Conservation (phyloP, 805 yeast species). For the Metschnikowia henanensis region DNA sequence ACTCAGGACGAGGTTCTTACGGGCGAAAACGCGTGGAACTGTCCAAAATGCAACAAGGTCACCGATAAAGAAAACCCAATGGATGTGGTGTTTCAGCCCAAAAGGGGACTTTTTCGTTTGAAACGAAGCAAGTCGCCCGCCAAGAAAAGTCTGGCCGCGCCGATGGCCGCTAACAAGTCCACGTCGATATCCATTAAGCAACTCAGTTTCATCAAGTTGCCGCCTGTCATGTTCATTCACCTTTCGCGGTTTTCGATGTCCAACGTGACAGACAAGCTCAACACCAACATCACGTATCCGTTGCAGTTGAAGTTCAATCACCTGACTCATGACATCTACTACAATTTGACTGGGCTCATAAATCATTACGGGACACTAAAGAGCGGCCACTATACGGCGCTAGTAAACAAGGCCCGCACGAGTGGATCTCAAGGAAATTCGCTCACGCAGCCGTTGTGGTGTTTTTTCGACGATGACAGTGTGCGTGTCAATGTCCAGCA, state of each 20-base stretch:
- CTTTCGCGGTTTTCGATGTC: constrained; percentile 45
- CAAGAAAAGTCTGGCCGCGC: constrained; percentile 18
- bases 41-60: constrained; percentile 62
- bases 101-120: constrained; percentile 36
- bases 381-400: constrained; percentile 76
- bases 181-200: constrained; percentile 21
- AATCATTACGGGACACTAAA: constrained; percentile 70
- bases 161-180: constrained; percentile 2
- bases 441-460: constrained; percentile 55
- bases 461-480: constrained; percentile 72
- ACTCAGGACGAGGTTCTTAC: constrained; percentile 62
- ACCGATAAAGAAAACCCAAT: constrained; percentile 13
- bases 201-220: constrained; percentile 34
- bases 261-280: constrained; percentile 52
- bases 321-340: constrained; percentile 34
- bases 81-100: constrained; percentile 35
- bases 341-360: constrained; percentile 60
- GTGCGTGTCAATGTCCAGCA: constrained; percentile 46
- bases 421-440: constrained; percentile 19
- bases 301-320: constrained; percentile 48
- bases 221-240: constrained; percentile 40
- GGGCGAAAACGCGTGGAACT: constrained; percentile 85
- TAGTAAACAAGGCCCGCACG: constrained; percentile 48
- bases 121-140: constrained; percentile 37
- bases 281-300: constrained; percentile 56